Conservation (phyloP, 2,329 filamentous ascomycete species). For the Fusarium sp. region DNA sequence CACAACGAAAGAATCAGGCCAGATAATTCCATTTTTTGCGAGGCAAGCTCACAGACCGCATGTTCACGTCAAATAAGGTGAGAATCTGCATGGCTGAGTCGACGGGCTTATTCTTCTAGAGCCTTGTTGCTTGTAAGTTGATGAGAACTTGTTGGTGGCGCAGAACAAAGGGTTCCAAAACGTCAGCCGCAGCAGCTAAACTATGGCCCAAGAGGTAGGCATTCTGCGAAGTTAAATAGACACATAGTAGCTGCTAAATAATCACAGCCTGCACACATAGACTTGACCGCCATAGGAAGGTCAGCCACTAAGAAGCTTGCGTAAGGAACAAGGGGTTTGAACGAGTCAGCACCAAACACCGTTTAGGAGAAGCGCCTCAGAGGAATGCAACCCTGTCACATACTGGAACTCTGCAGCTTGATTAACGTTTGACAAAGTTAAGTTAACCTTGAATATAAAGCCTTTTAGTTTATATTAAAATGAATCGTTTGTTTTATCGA, state of each 20-base stretch:
- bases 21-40: background rate
- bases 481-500: background rate
- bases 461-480: background rate
- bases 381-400: background rate
- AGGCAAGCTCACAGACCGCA: background rate
- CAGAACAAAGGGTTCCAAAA: background rate
- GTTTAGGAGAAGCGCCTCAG: background rate
- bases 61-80: background rate
- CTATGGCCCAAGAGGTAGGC: background rate
- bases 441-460: conserved; percentile 1
- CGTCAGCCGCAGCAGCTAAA: background rate
- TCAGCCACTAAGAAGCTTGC: background rate
- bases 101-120: background rate
- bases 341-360: background rate
- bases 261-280: background rate
- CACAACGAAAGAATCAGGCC: background rate
- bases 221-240: background rate
- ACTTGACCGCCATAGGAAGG: background rate
- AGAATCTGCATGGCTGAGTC: background rate
- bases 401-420: background rate
- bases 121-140: background rate
- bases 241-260: background rate
- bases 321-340: background rate
- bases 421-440: background rate
- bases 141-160: background rate